Base-by-base conservation (phyloP, 2,329 filamentous ascomycete species). In the Xylariaceae sp. region DNA sequence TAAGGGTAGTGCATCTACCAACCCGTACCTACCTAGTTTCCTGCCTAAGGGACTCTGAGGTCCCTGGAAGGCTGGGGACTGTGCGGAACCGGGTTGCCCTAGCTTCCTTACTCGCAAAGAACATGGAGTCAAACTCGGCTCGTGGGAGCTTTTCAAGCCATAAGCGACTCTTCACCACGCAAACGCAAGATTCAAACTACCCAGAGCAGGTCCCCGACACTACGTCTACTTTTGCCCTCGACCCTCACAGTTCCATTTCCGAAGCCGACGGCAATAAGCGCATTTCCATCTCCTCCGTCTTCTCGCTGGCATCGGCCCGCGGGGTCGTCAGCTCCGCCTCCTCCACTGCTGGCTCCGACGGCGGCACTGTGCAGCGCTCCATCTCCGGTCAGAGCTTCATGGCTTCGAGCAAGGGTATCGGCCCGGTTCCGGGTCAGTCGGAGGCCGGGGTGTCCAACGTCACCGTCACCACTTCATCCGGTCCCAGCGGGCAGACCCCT, bases 261-360 rank as follows among this genome's bases (percentile, higher is more conserved):
- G 54, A 57, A 15, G 68, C 81, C 27, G 68, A 57, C 23, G 34
- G 37, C 4, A 50, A 68, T 31, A 83, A 85, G 53, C 78, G 85
- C 35, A 69, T 84, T 57, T 88, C 84, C 16, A 74, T 83, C 43
- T 85, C 82, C 6, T 89, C 85, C 1, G 66, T 86, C 35, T 83
- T 84, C 55, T 87, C 83, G 21, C 64, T 84, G 16, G 75, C 76
- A 31, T 84, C 81, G 5, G 75, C 70, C 37, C 73, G 73, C 31
- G 72, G 69, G 21, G 65, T 69, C 18, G 59, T 66, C 40, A 74
- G 72, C 46, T 71, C 73, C 13, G 67, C 71, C 21, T 66, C 66
- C 13, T 78, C 76, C 36, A 65, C 64, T 14, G 69, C 69, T 56
- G 71, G 72, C 14, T 75, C 75, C 38, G 76, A 82, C 30, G 59